phyloP scores from a whole-genome alignment of 768 basidiomycete species.

The Tylopilus plumbeoviolaceoides region DNA sequence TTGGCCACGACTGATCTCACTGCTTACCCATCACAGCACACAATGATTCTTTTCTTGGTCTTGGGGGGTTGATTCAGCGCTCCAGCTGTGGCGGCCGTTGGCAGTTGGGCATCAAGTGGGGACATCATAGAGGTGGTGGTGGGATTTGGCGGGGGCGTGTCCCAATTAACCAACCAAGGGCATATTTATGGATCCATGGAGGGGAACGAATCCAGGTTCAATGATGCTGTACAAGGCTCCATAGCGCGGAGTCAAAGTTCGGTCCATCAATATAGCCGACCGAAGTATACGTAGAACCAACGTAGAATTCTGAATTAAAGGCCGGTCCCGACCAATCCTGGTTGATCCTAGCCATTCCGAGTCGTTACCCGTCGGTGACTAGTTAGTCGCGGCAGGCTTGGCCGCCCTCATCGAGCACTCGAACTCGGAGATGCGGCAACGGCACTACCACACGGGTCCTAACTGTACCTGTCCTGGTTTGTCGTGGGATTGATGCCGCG shows the following conservation, averaged over 20 bases:
- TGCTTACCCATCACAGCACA: conserved; percentile 73
- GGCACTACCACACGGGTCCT: too few relatives aligned
- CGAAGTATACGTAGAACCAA: too few relatives aligned
- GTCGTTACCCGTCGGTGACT: not conserved
- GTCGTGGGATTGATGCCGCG: not conserved
- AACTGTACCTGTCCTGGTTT: not conserved
- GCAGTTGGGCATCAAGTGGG: not conserved
- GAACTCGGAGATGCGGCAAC: too few relatives aligned
- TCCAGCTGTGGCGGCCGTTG: not conserved
- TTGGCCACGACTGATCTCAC: not conserved
- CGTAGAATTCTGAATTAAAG: too few relatives aligned
- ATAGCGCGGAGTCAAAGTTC: not conserved
- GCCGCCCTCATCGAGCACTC: too few relatives aligned
- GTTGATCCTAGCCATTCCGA: too few relatives aligned
- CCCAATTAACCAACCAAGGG: not conserved
- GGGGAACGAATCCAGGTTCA: not conserved
- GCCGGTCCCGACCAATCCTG: not conserved
- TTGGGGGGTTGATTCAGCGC: conserved; percentile 2
- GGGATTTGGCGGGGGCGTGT: not conserved
- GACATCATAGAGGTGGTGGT: conserved; percentile 12
- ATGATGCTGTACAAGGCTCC: not conserved
- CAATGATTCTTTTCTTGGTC: conserved; percentile 56
- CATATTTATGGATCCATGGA: conserved; percentile 26
- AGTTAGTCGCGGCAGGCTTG: not conserved
- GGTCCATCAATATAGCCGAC: not conserved